A percentile compares a stretch with the other conserved stretches of the same genome.
Conservation (phyloP, 2,329 filamentous ascomycete species). For the Pyricularia sp. region DNA sequence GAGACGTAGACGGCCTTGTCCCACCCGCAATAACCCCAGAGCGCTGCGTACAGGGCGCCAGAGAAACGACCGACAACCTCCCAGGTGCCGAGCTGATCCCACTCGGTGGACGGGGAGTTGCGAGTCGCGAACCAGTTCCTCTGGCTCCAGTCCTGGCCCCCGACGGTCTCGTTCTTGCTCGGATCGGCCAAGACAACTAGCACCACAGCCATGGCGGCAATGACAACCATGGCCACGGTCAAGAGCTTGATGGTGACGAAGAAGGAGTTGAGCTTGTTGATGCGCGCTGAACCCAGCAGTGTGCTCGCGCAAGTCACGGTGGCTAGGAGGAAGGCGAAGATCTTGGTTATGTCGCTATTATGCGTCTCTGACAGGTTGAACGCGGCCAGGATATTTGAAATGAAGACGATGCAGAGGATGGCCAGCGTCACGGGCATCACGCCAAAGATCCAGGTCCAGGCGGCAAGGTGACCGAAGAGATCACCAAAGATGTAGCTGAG, state of each 20-base stretch:
- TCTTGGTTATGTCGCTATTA: conserved; percentile 33
- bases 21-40: conserved; percentile 60
- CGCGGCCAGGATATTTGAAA: conserved; percentile 48
- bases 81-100: conserved; percentile 41
- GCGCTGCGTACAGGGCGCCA: conserved; percentile 49
- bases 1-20: conserved; percentile 53
- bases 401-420: conserved; percentile 55
- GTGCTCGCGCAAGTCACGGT: conserved; percentile 41
- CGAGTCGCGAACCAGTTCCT: conserved; percentile 47
- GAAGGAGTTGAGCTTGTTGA: conserved; percentile 37
- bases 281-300: not conserved
- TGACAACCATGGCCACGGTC: conserved; percentile 35
- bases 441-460: conserved; percentile 57
- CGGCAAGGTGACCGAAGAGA: conserved; percentile 50
- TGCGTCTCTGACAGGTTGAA: conserved; percentile 33
- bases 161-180: conserved; percentile 12
- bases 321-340: conserved; percentile 38
- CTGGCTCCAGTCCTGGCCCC: conserved; percentile 33
- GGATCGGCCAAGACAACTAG: conserved; percentile 27
- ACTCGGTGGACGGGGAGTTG: conserved; percentile 28
- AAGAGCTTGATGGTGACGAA: conserved; percentile 46
- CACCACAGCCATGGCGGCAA: conserved; percentile 38
- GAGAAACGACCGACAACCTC: conserved; percentile 50
- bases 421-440: conserved; percentile 57
- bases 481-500: conserved; percentile 53